Evolutionary conservation across 495 filamentous ascomycete genomes (phyloP).

Genomic region (Choiromyces venosus): DNA sequence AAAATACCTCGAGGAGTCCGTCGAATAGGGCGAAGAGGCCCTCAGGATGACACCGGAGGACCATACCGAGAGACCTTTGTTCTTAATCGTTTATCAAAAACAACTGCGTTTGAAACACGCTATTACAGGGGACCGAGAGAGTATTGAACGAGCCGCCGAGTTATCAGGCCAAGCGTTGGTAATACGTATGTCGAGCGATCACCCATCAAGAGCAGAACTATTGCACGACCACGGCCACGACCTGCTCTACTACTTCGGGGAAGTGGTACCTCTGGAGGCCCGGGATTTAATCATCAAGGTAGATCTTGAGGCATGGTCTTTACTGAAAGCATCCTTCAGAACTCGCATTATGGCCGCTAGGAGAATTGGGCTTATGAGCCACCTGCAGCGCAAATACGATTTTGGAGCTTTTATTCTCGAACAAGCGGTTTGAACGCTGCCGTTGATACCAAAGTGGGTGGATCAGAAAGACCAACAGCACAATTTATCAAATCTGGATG

Average conservation of each 20-base stretch:
- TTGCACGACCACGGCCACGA: background rate
- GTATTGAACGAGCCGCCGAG: background rate
- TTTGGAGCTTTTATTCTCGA: conserved; percentile 3
- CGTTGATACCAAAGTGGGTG: conserved; percentile 9
- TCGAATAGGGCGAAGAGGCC: background rate
- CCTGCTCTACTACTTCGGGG: background rate
- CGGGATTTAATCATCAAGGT: background rate
- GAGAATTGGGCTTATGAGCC: background rate
- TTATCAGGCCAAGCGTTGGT: background rate
- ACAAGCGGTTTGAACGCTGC: background rate
- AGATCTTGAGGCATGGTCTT: background rate
- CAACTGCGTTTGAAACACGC: background rate
- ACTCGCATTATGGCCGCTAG: too few relatives aligned
- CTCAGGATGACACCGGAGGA: background rate
- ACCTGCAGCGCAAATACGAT: background rate
- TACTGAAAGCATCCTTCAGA: background rate
- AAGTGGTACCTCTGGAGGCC: background rate
- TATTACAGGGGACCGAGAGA: background rate
- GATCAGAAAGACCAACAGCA: conserved; percentile 16
- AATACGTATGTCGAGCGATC: background rate
- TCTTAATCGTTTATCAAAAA: background rate
- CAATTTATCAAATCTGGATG: conserved; percentile 1
- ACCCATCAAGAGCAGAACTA: background rate
- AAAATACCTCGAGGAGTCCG: background rate
- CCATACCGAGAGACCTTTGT: background rate